Evolutionary conservation across 176 grass and related monocot genomes (phyloP), one percentile per base, ranked within the genome.

Genomic region (Ensete glaucum): DNA sequence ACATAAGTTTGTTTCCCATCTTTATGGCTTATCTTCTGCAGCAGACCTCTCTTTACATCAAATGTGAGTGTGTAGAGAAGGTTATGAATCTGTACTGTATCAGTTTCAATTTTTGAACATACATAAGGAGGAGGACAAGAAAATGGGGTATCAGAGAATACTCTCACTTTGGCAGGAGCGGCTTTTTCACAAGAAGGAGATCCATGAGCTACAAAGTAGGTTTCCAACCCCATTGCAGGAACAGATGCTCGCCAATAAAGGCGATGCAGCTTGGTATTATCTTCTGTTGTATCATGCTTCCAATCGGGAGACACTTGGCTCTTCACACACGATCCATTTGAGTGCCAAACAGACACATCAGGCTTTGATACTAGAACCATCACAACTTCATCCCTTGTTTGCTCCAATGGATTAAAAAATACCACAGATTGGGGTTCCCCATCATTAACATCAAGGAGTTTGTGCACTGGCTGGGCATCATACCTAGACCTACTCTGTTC

Each of bases 241-340:
- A 98, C 82, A 79, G 90, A 98, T 64, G 88, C 86, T 85, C 86
- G 88, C 95, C 95, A 98, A 80, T 89, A 93, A 86, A 98, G 90
- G 67, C 95, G 86, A 78, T 98, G 95, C 16, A n/a, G 72, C 16
- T 83, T 80, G 62, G 87, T 87, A 22, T 62, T 91, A 78, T 83
- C 55, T 69, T 88, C 78, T 4, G 69, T 64, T 2, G 69, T 85
- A 49, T 78, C 88, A 82, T 89, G 83, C 78, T 89, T 78, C 90
- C 95, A 98, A 75, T 93, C 84, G 1, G 95, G 95, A 57, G 86
- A 93, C 85, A 98, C 77, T 85, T 98, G 95, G 77, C 90, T 90
- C 82, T 75, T 81, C 84, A 98, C 82, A 77, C 95, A 98, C n/a
- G 95, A 91, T 43, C 88, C 86, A 76, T 85, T 91, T 24, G 88